A percentile compares a stretch with the other conserved stretches of the same genome.
Evolutionary conservation across 257 asterid genomes (phyloP).

Genomic region (Ajuga chamaepitys): DNA sequence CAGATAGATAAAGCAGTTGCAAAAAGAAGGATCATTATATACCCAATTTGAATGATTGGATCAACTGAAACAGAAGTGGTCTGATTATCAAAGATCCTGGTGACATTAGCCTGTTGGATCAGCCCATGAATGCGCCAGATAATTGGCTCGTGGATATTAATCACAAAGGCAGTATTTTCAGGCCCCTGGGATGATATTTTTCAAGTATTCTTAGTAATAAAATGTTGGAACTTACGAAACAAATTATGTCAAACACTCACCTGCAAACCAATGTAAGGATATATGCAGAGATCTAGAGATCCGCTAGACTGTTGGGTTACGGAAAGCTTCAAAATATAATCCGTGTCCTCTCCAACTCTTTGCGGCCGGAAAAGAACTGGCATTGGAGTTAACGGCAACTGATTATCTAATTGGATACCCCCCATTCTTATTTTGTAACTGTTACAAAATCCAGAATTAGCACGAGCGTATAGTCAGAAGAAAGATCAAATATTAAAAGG

Average conservation of each 20-base stretch:
- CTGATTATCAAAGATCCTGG: slow-evolving; percentile 48
- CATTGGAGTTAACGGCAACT: slow-evolving; percentile 91
- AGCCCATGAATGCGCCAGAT: slow-evolving; percentile 97
- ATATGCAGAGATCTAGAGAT: slow-evolving; percentile 74
- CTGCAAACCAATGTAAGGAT: slow-evolving; percentile 93
- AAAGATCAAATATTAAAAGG: slow-evolving; percentile 11
- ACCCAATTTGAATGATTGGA: slow-evolving; percentile 94
- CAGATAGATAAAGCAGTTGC: neutral
- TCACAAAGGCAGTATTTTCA: slow-evolving; percentile 82
- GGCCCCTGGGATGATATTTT: slow-evolving; percentile 59
- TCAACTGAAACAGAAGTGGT: slow-evolving; percentile 93
- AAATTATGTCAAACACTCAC: slow-evolving; percentile 36
- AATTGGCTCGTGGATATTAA: slow-evolving; percentile 91
- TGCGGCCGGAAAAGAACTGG: slow-evolving; percentile 97
- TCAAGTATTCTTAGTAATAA: slow-evolving; percentile 11
- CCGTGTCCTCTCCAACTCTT: slow-evolving; percentile 76
- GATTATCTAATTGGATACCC: slow-evolving; percentile 91
- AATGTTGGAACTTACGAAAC: slow-evolving; percentile 16
- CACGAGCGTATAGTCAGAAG: slow-evolving; percentile 1
- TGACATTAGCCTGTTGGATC: slow-evolving; percentile 72
- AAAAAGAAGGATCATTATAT: slow-evolving; percentile 16
- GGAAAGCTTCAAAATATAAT: slow-evolving; percentile 80
- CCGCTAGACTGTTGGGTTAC: slow-evolving; percentile 95
- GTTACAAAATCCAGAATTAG: slow-evolving; percentile 28
- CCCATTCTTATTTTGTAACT: slow-evolving; percentile 90